These are phyloP conservation scores for Trichoderma cornu-damae DNA, from an alignment of 2,329 filamentous ascomycete genomes.

Conservation along the genomic window DNA sequence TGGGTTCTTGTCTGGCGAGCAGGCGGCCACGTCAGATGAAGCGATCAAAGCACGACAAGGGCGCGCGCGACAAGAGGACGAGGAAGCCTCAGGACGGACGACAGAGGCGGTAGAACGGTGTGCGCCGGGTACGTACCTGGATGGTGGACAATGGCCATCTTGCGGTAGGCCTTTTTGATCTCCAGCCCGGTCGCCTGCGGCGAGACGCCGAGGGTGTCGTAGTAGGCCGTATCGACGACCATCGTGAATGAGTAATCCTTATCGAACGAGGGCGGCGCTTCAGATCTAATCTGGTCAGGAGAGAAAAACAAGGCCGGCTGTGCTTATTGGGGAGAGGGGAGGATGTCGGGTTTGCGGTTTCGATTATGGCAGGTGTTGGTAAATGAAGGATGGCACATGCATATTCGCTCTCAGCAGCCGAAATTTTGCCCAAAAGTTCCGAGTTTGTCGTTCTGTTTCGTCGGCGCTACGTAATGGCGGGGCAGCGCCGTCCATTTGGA, in stretches of 20 bases:
- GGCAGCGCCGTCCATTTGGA: constrained; percentile 29
- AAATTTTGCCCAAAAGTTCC: constrained; percentile 17
- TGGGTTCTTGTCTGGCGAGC: constrained; percentile 83
- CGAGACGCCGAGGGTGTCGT: constrained; percentile 79
- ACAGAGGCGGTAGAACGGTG: constrained; percentile 4
- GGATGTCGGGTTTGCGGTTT: background rate
- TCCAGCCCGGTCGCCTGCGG: constrained; percentile 83
- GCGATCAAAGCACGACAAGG: no score
- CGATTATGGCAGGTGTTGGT: background rate
- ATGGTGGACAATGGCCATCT: constrained; percentile 89
- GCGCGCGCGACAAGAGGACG: no score
- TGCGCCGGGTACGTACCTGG: constrained; percentile 53
- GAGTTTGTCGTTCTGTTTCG: background rate
- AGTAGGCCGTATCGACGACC: constrained; percentile 86
- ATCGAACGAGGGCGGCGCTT: background rate
- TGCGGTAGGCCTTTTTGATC: constrained; percentile 96
- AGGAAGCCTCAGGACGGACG: background rate
- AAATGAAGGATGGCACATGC: constrained; percentile 15
- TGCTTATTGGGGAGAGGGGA: background rate
- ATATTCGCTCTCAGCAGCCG: constrained; percentile 18
- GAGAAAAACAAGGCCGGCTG: background rate
- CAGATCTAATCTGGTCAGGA: background rate
- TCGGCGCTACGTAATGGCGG: constrained; percentile 34
- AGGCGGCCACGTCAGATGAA: background rate
- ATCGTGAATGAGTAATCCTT: constrained; percentile 43